Conservation (phyloP, 2,329 filamentous ascomycete genomes). For the Metarhizium album region DNA sequence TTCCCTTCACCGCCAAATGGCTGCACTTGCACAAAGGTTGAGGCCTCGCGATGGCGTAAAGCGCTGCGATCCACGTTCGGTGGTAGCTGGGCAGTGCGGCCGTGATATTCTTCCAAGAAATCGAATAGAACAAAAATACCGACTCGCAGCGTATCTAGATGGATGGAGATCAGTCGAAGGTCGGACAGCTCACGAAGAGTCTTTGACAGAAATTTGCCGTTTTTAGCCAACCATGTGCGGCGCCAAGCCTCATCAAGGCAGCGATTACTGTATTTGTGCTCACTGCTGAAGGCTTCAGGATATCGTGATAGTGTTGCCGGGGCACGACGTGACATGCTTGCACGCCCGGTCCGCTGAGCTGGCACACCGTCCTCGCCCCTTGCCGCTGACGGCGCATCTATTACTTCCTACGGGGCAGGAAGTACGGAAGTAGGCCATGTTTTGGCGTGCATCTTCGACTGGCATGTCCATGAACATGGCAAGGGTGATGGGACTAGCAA, state of each 20-base stretch:
- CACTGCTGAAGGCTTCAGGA: too few species aligned
- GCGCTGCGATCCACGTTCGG: conserved; percentile 5
- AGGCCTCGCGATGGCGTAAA: conserved; percentile 11
- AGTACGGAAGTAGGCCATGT: not conserved
- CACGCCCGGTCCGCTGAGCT: conserved; percentile 8
- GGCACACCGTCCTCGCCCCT: conserved; percentile 11
- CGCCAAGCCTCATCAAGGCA: not conserved
- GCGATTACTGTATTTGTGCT: conserved; percentile 5
- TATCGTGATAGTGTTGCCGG: conserved; percentile 11
- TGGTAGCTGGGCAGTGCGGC: conserved; percentile 5
- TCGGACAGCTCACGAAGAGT: conserved; percentile 13
- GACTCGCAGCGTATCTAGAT: conserved; percentile 11
- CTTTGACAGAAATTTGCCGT: conserved; percentile 11
- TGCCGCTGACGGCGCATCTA: conserved; percentile 6
- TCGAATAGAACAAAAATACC: conserved; percentile 13
- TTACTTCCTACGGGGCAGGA: not conserved
- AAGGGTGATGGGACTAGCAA: not conserved
- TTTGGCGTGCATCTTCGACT: not conserved
- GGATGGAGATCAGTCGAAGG: conserved; percentile 13
- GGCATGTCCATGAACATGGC: not conserved
- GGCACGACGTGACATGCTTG: conserved; percentile 14
- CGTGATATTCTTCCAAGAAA: conserved; percentile 7
- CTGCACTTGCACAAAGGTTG: too few species aligned
- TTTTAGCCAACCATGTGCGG: not conserved
- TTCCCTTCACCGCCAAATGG: too few species aligned